Percentiles rank a stretch among this genome's conserved stretches.
Conservation (phyloP, 164 flowering plant species). For the Litsea cubeba region DNA sequence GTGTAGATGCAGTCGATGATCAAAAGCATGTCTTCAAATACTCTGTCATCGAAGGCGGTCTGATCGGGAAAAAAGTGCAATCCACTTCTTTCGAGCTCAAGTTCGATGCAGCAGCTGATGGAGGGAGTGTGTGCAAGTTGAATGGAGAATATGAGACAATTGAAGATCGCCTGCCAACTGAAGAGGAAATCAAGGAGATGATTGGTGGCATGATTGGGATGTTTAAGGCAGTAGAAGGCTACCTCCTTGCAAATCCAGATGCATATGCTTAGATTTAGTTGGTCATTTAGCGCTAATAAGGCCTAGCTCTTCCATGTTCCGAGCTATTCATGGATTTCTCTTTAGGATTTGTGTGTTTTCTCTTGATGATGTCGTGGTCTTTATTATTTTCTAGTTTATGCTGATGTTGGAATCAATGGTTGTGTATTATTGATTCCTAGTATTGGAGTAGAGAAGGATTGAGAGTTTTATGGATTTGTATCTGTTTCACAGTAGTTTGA, state of each 20-base stretch:
- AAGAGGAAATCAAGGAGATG: not conserved
- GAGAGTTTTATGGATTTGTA: too few relatives aligned
- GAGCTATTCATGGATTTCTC: too few relatives aligned
- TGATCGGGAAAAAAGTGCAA: constrained; percentile 5
- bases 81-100: not conserved
- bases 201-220: not conserved
- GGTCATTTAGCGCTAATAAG: too few relatives aligned
- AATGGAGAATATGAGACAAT: not conserved
- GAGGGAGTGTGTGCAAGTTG: not conserved
- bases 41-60: constrained; percentile 8
- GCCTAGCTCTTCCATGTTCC: not conserved
- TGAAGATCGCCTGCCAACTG: not conserved
- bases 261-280: too few relatives aligned
- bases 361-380: too few relatives aligned
- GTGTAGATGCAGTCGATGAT: constrained; percentile 1
- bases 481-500: too few relatives aligned
- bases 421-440: too few relatives aligned
- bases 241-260: constrained; percentile 5
- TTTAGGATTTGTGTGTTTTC: too few relatives aligned
- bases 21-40: not conserved
- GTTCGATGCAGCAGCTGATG: not conserved
- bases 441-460: too few relatives aligned
- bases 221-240: constrained; percentile 5
- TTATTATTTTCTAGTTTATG: too few relatives aligned
- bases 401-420: too few relatives aligned